A percentile compares a stretch with the other conserved stretches of the same genome.
These are phyloP conservation scores for Volvariella surrecta DNA, from an alignment of 1,284 basidiomycete genomes.

Conservation along the genomic window DNA sequence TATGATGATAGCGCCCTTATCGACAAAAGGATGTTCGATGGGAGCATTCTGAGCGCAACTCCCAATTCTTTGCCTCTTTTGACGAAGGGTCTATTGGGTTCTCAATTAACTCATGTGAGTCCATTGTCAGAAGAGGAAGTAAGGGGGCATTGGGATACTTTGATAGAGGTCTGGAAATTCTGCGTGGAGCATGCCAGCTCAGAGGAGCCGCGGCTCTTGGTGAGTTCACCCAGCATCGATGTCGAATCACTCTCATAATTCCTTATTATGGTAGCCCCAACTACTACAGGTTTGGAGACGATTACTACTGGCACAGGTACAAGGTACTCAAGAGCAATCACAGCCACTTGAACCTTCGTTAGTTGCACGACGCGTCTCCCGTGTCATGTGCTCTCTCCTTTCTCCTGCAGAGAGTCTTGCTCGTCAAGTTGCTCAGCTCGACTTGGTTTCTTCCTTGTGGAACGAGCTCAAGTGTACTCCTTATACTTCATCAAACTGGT, in stretches of 20 bases:
- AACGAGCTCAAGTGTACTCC: conserved; percentile 38
- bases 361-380: conserved; percentile 23
- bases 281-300: conserved; percentile 41
- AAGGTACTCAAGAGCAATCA: conserved; percentile 28
- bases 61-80: conserved; percentile 8
- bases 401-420: conserved; percentile 13
- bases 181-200: conserved; percentile 14
- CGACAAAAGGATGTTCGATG: conserved; percentile 4
- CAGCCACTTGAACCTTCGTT: conserved; percentile 25
- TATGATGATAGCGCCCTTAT: not conserved
- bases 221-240: conserved; percentile 13
- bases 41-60: conserved; percentile 3
- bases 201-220: conserved; percentile 12
- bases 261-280: conserved; percentile 21
- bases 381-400: conserved; percentile 24
- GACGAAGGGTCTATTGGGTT: conserved; percentile 13
- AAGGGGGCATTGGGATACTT: conserved; percentile 29
- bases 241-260: not conserved
- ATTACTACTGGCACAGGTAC: conserved; percentile 39
- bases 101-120: conserved; percentile 21
- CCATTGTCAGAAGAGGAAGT: conserved; percentile 38
- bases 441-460: conserved; percentile 37
- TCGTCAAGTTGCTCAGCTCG: conserved; percentile 26
- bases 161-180: conserved; percentile 33
- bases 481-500: conserved; percentile 17